phyloP scores from a whole-genome alignment of 208 protist species.

The Leishmania gerbilli region DNA sequence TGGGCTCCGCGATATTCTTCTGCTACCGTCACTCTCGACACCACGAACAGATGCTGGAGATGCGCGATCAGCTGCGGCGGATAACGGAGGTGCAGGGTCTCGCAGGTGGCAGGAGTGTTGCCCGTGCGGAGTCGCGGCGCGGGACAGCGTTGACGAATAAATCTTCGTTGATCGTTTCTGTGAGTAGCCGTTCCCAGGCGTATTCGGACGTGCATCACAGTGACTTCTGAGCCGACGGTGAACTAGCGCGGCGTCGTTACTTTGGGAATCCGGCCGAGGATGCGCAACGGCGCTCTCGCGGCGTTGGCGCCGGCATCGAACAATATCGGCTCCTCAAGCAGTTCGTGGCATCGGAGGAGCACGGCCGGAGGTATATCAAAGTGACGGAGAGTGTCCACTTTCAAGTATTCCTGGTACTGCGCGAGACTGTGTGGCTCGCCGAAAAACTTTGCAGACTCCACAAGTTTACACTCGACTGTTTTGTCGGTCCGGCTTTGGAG shows the following conservation, averaged over 20 bases:
- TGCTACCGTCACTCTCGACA: constrained; percentile 1
- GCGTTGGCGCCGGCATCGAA: constrained; percentile 10
- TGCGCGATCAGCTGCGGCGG: constrained; percentile 19
- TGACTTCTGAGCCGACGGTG: background rate
- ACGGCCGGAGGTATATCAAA: background rate
- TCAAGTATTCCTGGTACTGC: background rate
- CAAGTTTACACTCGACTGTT: constrained; percentile 17
- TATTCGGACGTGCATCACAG: background rate
- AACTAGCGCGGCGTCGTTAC: too few relatives aligned
- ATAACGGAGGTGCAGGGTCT: constrained; percentile 10
- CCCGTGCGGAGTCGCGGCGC: background rate
- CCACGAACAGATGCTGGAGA: constrained; percentile 7
- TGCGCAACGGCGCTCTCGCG: background rate
- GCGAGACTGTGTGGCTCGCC: constrained; percentile 7
- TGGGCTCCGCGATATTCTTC: constrained; percentile 6
- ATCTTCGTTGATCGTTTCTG: background rate
- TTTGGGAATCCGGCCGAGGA: background rate
- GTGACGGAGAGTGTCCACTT: constrained; percentile 6
- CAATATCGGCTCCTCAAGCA: constrained; percentile 18
- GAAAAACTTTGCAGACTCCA: constrained; percentile 21
- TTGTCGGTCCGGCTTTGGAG: constrained; percentile 8
- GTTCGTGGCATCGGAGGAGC: constrained; percentile 15
- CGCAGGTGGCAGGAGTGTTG: background rate
- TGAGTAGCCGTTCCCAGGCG: background rate
- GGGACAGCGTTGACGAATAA: background rate